Evolutionary conservation across 2,329 filamentous ascomycete species (phyloP), one percentile per base, ranked within the genome.

Genomic region (Pestalotiopsis fici): DNA sequence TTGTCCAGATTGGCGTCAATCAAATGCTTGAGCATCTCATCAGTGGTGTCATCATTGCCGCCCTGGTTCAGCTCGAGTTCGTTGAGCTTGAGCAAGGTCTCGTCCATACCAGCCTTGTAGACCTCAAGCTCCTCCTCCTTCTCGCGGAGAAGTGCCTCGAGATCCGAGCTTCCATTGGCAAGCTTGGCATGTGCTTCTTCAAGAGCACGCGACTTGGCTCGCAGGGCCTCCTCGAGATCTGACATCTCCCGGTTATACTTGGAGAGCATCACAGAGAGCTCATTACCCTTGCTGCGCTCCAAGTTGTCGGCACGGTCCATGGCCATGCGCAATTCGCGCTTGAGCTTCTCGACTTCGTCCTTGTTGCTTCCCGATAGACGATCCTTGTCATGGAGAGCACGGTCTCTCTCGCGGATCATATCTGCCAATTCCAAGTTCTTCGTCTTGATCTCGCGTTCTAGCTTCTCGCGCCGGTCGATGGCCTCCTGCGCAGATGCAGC

Each of bases 371-470:
- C 96, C 64, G 86, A 89, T n/a, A 91, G 83, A 66, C 96, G 90
- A 77, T 99, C 96, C 78, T 95, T 94, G 70, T 99, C 96, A 76
- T 98, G 94, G 64, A 98, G 82, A 35, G 96, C 96, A 71, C 96
- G 90, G 77, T 99, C 96, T 73, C 96, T 88, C 83, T 99, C 96
- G 56, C 96, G 90, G 71, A 99, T 99, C 96, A 99, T 98, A 78
- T 98, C 94, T 37, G 96, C 96, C 69, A 99, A 83, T 80, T 99
- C 96, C n/a, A 99, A 85, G 77, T 99, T 99, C 88, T 99, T 99
- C 35, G 95, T 98, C 88, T 99, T 99, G 78, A 99, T 92, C 82
- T 99, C 96, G 39, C 95, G 92, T 83, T 98, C 94, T 64, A 99
- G 87, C 84, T 97, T 97, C 83, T 99, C 96, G 9, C 95, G 91